Percentiles rank a stretch among this genome's conserved stretches.
These are phyloP conservation scores for Hypoxylon fragiforme DNA, from an alignment of 495 filamentous ascomycete genomes.

Conservation along the genomic window DNA sequence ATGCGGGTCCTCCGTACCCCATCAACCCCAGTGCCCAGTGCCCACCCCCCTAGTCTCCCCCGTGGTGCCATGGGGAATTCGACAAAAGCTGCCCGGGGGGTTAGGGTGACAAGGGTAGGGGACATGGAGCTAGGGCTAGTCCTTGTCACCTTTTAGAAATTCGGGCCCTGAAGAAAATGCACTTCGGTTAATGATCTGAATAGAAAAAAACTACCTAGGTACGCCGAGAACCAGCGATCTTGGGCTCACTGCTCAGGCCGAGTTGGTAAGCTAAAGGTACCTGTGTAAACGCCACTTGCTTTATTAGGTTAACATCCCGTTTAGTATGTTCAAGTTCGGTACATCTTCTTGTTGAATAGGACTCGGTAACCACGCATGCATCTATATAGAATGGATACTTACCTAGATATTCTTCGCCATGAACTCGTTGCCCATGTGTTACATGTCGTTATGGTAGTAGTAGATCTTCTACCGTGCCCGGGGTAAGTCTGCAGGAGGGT, in stretches of 20 bases:
- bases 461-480: conserved; percentile 36
- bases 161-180: conserved; percentile 12
- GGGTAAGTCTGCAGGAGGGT: conserved; percentile 31
- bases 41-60: conserved; percentile 25
- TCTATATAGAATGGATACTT: conserved; percentile 9
- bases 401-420: conserved; percentile 25
- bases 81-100: conserved; percentile 2
- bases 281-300: conserved; percentile 14
- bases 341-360: conserved; percentile 7
- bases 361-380: conserved; percentile 6
- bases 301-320: conserved; percentile 16
- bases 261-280: neutral
- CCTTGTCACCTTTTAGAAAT: conserved; percentile 8
- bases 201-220: too few species aligned
- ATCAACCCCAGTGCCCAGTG: conserved; percentile 22
- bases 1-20: conserved; percentile 28
- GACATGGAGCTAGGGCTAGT: neutral
- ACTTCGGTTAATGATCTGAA: conserved; percentile 34
- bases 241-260: conserved; percentile 20
- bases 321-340: conserved; percentile 1
- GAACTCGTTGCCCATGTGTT: neutral
- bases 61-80: conserved; percentile 31
- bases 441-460: conserved; percentile 21
- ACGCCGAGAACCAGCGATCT: conserved; percentile 24
- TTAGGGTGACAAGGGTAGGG: conserved; percentile 4